Evolutionary conservation across 2,329 filamentous ascomycete species (phyloP).

Genomic region (Myriangium duriaei): DNA sequence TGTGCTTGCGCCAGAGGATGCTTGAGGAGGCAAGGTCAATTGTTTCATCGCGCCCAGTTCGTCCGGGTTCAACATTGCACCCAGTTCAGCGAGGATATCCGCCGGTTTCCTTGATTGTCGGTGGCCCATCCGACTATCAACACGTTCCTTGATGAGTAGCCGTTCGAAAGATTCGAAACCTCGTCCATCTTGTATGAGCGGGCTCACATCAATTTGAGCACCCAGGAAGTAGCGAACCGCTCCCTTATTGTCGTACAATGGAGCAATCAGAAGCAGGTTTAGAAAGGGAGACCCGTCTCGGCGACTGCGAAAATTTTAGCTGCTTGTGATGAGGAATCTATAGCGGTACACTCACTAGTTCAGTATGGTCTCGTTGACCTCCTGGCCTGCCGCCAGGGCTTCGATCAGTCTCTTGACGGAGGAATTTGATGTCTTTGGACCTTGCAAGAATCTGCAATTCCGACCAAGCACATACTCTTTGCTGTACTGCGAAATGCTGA

Average conservation of each 20-base stretch:
- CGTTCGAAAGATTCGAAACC: slow-evolving; percentile 26
- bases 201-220: slow-evolving; percentile 28
- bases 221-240: slow-evolving; percentile 29
- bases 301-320: slow-evolving; percentile 9
- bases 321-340: no score
- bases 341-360: slow-evolving; percentile 26
- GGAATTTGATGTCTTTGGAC: slow-evolving; percentile 12
- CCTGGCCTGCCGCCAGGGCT: slow-evolving; percentile 26
- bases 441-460: slow-evolving; percentile 17
- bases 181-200: slow-evolving; percentile 24
- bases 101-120: slow-evolving; percentile 16
- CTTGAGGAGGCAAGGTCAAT: slow-evolving; percentile 12
- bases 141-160: slow-evolving; percentile 22
- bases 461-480: slow-evolving; percentile 31
- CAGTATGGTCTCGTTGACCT: slow-evolving; percentile 31
- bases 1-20: slow-evolving; percentile 10
- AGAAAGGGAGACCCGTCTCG: slow-evolving; percentile 29
- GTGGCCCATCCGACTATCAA: slow-evolving; percentile 17
- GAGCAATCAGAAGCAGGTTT: slow-evolving; percentile 29
- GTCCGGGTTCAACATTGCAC: slow-evolving; percentile 20
- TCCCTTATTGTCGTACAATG: slow-evolving; percentile 30
- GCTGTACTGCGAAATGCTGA: slow-evolving; percentile 31
- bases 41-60: slow-evolving; percentile 22
- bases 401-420: slow-evolving; percentile 25
- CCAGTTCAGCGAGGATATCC: slow-evolving; percentile 19